Evolutionary conservation across 2,329 filamentous ascomycete genomes (phyloP).

Genomic region (Colletotrichum incanum): DNA sequence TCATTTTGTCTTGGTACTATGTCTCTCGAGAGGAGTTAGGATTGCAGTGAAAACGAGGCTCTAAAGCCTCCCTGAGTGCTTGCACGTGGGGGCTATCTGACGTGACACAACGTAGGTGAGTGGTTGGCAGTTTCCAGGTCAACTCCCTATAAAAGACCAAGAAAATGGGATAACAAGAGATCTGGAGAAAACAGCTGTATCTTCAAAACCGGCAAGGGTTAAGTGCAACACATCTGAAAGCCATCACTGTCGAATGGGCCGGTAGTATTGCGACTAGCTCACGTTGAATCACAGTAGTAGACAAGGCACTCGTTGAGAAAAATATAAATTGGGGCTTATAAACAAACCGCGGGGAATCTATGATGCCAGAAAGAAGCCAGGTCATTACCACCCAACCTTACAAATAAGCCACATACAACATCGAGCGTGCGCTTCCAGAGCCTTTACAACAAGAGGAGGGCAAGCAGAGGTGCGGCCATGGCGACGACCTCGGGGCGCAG

Average conservation of each 20-base stretch:
- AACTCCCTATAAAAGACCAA: too few species aligned
- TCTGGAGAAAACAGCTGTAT: background rate
- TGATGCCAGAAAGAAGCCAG: constrained; percentile 38
- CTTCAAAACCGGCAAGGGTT: background rate
- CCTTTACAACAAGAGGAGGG: constrained; percentile 42
- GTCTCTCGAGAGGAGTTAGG: too few species aligned
- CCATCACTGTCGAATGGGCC: background rate
- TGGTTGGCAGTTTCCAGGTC: too few species aligned
- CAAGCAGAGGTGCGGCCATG: constrained; percentile 38
- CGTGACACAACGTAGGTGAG: too few species aligned
- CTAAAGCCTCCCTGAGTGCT: too few species aligned
- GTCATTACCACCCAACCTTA: constrained; percentile 36
- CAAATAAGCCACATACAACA: constrained; percentile 22
- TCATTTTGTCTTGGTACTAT: too few species aligned
- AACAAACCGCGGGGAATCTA: constrained; percentile 40
- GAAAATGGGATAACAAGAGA: background rate
- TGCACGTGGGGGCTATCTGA: too few species aligned
- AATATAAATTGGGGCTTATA: constrained; percentile 33
- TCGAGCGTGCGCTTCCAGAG: constrained; percentile 13
- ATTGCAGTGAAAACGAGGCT: too few species aligned
- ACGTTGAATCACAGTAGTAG: too few species aligned
- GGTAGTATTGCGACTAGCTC: too few species aligned
- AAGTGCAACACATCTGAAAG: background rate
- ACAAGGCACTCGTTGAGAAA: background rate
- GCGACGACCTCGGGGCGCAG: constrained; percentile 37